A percentile compares a stretch with the other conserved stretches of the same genome.
Evolutionary conservation across 2,329 filamentous ascomycete genomes (phyloP).

Genomic region (Pseudogymnoascus sp.): DNA sequence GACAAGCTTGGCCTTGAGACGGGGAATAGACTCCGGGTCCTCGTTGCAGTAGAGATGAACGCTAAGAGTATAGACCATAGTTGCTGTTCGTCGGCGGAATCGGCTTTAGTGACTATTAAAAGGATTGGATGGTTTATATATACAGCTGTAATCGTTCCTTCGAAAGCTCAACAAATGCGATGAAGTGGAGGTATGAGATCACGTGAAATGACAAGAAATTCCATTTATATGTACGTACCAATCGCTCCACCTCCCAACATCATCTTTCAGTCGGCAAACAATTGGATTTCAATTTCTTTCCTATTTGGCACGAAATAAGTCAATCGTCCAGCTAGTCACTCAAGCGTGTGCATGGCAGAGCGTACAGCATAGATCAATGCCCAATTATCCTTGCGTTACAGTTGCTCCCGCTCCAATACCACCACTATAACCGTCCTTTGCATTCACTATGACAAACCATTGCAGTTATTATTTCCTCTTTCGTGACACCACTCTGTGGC

Average conservation of each 20-base stretch:
- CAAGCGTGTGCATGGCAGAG: not conserved
- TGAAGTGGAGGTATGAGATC: not conserved
- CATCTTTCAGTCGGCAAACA: not conserved
- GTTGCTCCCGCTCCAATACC: not conserved
- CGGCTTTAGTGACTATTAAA: not conserved
- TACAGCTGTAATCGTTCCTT: not conserved
- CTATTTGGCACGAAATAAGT: not conserved
- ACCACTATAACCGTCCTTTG: not conserved
- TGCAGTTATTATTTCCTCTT: not conserved
- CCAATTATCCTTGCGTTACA: not conserved
- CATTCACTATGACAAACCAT: not conserved
- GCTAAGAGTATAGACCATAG: slow-evolving; percentile 63
- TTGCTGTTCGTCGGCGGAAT: not conserved
- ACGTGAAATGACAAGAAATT: not conserved
- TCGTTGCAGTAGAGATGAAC: slow-evolving; percentile 64
- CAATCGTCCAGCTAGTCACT: not conserved
- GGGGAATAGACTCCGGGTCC: slow-evolving; percentile 53
- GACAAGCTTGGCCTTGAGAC: slow-evolving; percentile 63
- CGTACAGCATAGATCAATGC: not conserved
- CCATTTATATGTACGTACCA: not conserved
- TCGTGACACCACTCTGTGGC: not conserved
- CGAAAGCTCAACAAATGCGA: not conserved
- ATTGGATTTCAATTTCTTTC: not conserved
- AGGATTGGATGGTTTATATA: not conserved
- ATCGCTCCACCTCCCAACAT: not conserved